Base-by-base conservation (phyloP, 2,329 filamentous ascomycete species). In the Sclerotinia borealis region DNA sequence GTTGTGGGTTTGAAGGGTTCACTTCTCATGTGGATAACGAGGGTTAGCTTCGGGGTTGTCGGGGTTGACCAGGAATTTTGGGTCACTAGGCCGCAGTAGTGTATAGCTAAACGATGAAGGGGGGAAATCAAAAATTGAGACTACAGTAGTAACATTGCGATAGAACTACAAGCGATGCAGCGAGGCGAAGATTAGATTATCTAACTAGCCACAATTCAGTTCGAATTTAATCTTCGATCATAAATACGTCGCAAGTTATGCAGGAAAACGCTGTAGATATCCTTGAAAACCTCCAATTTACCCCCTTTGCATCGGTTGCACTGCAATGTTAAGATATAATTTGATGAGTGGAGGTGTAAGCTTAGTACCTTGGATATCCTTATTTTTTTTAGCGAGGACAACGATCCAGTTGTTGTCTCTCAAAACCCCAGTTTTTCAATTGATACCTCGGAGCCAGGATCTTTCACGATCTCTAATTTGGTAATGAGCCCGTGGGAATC, bases 401-500 rank as follows among this genome's bases (percentile, higher is more conserved):
- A n/a, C 19, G 54, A 56, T 34, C 54, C 39, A 62, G 36, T 45
- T 48, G 22, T 56, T 62, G 22, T 37, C 37, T 36, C 22, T 56
- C 34, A 13, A 3, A 22, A 56, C 29, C 59, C 59, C 59, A 56
- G 59, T 61, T 48, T 62, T 62, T 47, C 54, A 19, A 45, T 34
- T 34, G 11, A 27, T 34, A 10, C 9, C 1, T 56, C 27, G 29
- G 27, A 55, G 50, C 39, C 22, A 45, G 50, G 10, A 48, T 56
- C 19, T 62, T 50, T 10, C 22, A 45, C 59, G 10, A 48, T 56
- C 19, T 62, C 59, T 10, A 48, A 62, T 56, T 48, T 56, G 50
- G 59, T n/a, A 62, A 31, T 9, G 48, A 31, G 39, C 29, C 59
- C 59, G 59, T 47, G 59, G n/a, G n/a, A n/a, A n/a, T n/a, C n/a